Conservation (phyloP, 2,329 filamentous ascomycete genomes). For the Fonsecaea pedrosoi region DNA sequence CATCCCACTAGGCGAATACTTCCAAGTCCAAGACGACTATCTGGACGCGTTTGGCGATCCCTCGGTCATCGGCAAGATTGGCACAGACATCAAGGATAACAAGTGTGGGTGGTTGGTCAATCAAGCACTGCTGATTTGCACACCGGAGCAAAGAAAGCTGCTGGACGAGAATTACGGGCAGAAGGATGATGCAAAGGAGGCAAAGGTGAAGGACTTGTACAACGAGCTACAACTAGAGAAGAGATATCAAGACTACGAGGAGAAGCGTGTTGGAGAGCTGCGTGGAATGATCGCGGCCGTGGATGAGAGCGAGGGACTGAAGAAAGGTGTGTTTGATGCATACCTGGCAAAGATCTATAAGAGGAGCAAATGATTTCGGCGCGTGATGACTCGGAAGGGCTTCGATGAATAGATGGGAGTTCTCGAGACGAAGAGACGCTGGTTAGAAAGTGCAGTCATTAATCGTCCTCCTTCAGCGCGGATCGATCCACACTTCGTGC, state of each 20-base stretch:
- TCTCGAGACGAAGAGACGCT: not conserved
- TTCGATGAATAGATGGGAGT: not conserved
- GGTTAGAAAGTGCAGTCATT: not conserved
- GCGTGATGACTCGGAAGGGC: not conserved
- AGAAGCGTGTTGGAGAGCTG: slow-evolving; percentile 81
- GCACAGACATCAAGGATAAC: slow-evolving; percentile 98
- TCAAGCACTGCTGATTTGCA: slow-evolving; percentile 81
- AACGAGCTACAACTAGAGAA: slow-evolving; percentile 83
- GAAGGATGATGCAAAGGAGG: slow-evolving; percentile 84
- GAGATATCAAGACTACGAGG: slow-evolving; percentile 87
- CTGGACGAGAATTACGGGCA: slow-evolving; percentile 93
- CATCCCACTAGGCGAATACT: slow-evolving; percentile 97
- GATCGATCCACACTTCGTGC: slow-evolving; percentile 21
- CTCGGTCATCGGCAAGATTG: slow-evolving; percentile 94
- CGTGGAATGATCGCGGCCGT: slow-evolving; percentile 75
- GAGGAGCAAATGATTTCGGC: slow-evolving; percentile 76
- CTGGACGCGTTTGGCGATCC: slow-evolving; percentile 97
- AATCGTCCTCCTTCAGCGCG: slow-evolving; percentile 8
- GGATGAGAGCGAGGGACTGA: slow-evolving; percentile 86
- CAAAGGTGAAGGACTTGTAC: slow-evolving; percentile 85
- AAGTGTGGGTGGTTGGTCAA: slow-evolving; percentile 99
- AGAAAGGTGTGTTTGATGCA: slow-evolving; percentile 85
- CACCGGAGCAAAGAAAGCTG: slow-evolving; percentile 82
- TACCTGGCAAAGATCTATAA: slow-evolving; percentile 99
- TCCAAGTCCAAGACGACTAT: slow-evolving; percentile 98